These are phyloP conservation scores for Coemansia sp. DNA, from an alignment of 192 early-diverging fungal species.

Conservation along the genomic window DNA sequence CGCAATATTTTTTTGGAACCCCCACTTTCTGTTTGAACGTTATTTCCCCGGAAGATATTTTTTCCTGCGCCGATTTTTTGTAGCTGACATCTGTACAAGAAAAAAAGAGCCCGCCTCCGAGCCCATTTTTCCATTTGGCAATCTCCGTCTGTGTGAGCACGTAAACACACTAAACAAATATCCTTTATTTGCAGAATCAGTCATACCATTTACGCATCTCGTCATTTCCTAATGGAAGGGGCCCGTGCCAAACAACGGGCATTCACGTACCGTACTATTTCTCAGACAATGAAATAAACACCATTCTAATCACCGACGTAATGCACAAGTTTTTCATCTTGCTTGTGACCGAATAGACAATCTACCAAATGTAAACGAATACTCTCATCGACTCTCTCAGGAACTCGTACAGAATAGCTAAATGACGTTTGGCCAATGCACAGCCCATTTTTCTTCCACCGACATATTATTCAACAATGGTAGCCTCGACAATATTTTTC, in stretches of 20 bases:
- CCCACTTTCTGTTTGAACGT: no score
- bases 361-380: background rate
- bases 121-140: constrained; percentile 10
- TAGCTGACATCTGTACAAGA: background rate
- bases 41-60: background rate
- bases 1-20: no score
- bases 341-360: background rate
- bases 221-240: background rate
- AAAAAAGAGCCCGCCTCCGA: constrained; percentile 6
- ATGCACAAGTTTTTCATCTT: constrained; percentile 2
- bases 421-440: background rate
- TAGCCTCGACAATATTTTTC: constrained; percentile 3
- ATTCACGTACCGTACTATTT: background rate
- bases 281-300: background rate
- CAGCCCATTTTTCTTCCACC: background rate
- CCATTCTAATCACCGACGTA: background rate
- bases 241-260: constrained; percentile 5
- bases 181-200: background rate
- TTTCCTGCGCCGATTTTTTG: background rate
- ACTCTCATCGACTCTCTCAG: background rate
- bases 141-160: background rate
- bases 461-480: constrained; percentile 8
- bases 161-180: background rate
- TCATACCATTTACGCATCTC: background rate
- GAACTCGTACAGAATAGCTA: background rate